Evolutionary conservation across 345 rosid genomes (phyloP).

Genomic region (Syzygium jambos): DNA sequence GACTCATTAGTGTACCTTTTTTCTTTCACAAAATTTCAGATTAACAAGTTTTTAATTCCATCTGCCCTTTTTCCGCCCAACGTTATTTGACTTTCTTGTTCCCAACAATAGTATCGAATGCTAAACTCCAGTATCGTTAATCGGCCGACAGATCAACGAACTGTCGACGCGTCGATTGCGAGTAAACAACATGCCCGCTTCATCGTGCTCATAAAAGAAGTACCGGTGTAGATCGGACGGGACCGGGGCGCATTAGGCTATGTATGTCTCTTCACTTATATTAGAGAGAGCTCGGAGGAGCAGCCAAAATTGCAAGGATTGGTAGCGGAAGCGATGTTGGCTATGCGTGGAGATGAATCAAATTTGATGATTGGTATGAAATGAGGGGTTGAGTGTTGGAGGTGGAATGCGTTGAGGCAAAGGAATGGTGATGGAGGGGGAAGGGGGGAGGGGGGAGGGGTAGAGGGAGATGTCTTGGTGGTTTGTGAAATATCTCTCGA

Average conservation of each 20-base stretch:
- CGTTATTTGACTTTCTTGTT: neutral
- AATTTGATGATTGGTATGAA: neutral
- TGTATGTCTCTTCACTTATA: neutral
- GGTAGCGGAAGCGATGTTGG: neutral
- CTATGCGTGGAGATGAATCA: neutral
- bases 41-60: neutral
- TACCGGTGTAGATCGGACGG: neutral
- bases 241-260: neutral
- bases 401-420: neutral
- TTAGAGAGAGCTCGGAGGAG: neutral
- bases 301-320: neutral
- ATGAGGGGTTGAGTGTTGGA: neutral
- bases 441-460: too few relatives aligned
- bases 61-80: neutral
- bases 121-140: neutral
- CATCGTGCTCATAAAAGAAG: neutral
- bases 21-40: neutral
- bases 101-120: neutral
- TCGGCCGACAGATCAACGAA: too few relatives aligned
- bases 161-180: too few relatives aligned
- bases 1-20: slow-evolving; percentile 7
- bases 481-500: neutral
- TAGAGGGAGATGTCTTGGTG: neutral
- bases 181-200: neutral
- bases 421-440: neutral